Evolutionary conservation across 1,139 yeast species (phyloP).

Genomic region (Geotrichum carabidarum): DNA sequence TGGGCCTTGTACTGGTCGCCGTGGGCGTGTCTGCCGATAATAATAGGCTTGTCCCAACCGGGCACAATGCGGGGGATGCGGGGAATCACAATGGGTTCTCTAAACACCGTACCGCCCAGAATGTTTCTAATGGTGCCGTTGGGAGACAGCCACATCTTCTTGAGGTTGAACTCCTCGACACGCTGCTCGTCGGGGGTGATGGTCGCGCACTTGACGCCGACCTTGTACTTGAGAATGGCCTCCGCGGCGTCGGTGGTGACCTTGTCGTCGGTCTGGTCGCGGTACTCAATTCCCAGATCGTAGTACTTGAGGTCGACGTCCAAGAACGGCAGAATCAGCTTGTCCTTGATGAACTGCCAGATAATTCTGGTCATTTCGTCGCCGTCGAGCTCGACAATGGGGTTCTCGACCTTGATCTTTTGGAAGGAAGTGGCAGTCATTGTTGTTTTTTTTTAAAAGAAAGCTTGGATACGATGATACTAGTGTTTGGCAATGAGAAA

Average conservation of each 20-base stretch:
- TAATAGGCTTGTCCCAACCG: constrained; percentile 90
- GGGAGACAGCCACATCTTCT: constrained; percentile 96
- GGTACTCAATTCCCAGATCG: constrained; percentile 77
- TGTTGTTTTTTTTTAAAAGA: too few species aligned
- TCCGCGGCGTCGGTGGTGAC: constrained; percentile 86
- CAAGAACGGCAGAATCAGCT: constrained; percentile 76
- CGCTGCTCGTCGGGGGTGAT: constrained; percentile 98
- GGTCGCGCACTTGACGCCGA: constrained; percentile 95
- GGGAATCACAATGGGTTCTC: constrained; percentile 92
- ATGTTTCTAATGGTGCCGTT: constrained; percentile 95
- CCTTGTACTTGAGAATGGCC: constrained; percentile 83
- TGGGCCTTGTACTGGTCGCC: constrained; percentile 97
- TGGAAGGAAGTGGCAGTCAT: constrained; percentile 23
- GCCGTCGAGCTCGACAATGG: constrained; percentile 94
- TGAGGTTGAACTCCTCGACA: constrained; percentile 80
- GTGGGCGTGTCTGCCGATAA: constrained; percentile 94
- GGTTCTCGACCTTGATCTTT: constrained; percentile 78
- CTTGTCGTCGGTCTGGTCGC: constrained; percentile 83
- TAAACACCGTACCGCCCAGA: constrained; percentile 91
- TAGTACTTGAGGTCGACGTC: constrained; percentile 87
- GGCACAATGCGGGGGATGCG: constrained; percentile 86
- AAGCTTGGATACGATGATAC: too few species aligned
- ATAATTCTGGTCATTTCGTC: constrained; percentile 94
- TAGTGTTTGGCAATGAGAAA: too few species aligned
- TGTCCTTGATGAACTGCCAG: constrained; percentile 75